These are phyloP conservation scores for Saprolegnia parasitica DNA, from an alignment of 352 stramenopile genomes.

Conservation along the genomic window DNA sequence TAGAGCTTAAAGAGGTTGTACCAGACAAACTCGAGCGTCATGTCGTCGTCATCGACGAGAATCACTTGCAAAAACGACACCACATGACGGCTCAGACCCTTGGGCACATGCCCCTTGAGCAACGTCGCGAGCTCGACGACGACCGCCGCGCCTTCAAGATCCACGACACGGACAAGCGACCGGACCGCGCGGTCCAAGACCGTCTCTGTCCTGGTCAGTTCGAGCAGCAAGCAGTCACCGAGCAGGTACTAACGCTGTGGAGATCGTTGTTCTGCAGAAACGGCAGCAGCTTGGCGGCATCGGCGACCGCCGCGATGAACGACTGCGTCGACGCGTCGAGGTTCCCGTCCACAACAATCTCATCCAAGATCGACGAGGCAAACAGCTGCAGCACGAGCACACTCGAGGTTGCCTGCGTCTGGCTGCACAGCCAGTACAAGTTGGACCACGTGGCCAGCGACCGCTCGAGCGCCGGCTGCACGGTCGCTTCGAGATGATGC, in stretches of 20 bases:
- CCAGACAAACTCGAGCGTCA: constrained; percentile 16
- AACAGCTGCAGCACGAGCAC: background rate
- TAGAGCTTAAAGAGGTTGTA: constrained; percentile 24
- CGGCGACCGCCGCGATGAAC: background rate
- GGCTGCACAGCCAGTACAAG: background rate
- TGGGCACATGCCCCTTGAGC: constrained; percentile 4
- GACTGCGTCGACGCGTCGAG: background rate
- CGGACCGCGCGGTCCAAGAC: too few relatives aligned
- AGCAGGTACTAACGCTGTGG: background rate
- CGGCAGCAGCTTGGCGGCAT: background rate
- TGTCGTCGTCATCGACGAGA: constrained; percentile 5
- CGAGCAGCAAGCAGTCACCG: constrained; percentile 1
- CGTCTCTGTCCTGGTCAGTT: constrained; percentile 8
- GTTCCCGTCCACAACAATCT: background rate
- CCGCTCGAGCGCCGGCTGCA: too few relatives aligned
- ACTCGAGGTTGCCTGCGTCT: background rate
- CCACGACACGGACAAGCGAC: background rate
- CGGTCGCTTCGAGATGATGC: too few relatives aligned
- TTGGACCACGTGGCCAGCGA: too few relatives aligned
- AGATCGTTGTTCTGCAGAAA: background rate
- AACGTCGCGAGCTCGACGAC: background rate
- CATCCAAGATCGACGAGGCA: background rate
- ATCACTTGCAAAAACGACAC: constrained; percentile 1
- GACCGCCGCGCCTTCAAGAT: background rate
- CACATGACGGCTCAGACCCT: background rate